A percentile compares a stretch with the other conserved stretches of the same genome.
Evolutionary conservation across 2,329 filamentous ascomycete species (phyloP).

Genomic region (Magnaporthiopsis incrustans): DNA sequence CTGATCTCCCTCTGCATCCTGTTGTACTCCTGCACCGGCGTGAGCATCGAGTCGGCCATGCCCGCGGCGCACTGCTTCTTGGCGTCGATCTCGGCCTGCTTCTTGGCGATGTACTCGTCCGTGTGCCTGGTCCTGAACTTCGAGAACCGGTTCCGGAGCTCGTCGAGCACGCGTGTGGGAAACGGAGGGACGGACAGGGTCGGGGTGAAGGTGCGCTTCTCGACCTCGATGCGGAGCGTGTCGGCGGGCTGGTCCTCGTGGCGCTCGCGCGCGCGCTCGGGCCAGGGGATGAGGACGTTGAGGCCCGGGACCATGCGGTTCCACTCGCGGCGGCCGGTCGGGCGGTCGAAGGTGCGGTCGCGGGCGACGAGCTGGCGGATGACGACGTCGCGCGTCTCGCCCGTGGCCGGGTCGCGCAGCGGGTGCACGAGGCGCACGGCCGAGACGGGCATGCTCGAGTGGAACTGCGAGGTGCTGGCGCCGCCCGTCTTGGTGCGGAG

Average conservation of each 20-base stretch:
- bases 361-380: constrained; percentile 60
- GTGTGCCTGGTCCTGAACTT: constrained; percentile 77
- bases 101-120: constrained; percentile 54
- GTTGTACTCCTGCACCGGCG: constrained; percentile 53
- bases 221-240: constrained; percentile 68
- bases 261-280: constrained; percentile 38
- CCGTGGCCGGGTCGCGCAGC: constrained; percentile 57
- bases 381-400: constrained; percentile 62
- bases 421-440: constrained; percentile 77
- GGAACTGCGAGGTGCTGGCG: constrained; percentile 31
- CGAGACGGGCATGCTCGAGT: constrained; percentile 56
- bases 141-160: constrained; percentile 77
- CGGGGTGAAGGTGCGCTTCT: constrained; percentile 69
- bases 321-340: constrained; percentile 39
- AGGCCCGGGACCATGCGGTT: constrained; percentile 60
- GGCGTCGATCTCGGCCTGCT: constrained; percentile 28
- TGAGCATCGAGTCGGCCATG: constrained; percentile 34
- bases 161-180: constrained; percentile 70
- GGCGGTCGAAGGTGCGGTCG: constrained; percentile 40
- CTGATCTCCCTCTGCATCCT: constrained; percentile 43
- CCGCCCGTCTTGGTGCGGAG: constrained; percentile 26
- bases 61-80: constrained; percentile 28
- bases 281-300: constrained; percentile 71
- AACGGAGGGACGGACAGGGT: constrained; percentile 70
- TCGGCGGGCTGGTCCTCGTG: constrained; percentile 53